Conservation (phyloP, 2,329 filamentous ascomycete genomes). For the Aspergillus quadrilineatus region DNA sequence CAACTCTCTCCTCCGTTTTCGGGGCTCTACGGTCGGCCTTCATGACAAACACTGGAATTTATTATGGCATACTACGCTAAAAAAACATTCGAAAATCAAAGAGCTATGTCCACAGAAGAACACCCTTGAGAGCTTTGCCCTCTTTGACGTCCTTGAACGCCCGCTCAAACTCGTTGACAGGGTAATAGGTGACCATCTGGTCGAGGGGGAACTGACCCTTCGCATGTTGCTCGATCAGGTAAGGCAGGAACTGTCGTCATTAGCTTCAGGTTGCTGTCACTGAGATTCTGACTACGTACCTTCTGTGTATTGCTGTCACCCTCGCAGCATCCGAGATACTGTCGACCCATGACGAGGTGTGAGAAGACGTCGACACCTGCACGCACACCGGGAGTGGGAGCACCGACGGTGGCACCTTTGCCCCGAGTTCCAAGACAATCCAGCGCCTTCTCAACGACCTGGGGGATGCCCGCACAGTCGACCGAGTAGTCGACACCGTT, state of each 20-base stretch:
- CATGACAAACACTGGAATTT: not conserved
- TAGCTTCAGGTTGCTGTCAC: not conserved
- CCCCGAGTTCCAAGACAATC: constrained; percentile 21
- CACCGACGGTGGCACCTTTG: constrained; percentile 21
- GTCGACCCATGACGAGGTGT: constrained; percentile 20
- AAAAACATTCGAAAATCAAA: not conserved
- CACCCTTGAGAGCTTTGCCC: constrained; percentile 28
- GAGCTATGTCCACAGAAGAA: constrained; percentile 26
- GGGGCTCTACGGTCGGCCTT: not conserved
- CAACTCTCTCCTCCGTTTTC: not conserved
- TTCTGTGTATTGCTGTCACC: constrained; percentile 21
- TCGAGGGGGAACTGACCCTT: constrained; percentile 52
- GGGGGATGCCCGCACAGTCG: constrained; percentile 22
- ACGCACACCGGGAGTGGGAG: constrained; percentile 15
- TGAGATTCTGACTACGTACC: constrained; percentile 14
- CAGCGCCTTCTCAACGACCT: constrained; percentile 22
- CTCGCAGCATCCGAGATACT: constrained; percentile 24
- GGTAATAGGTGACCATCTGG: constrained; percentile 47
- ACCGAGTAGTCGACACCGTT: constrained; percentile 19
- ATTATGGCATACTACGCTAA: not conserved
- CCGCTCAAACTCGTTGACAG: constrained; percentile 30
- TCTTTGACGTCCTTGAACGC: constrained; percentile 29
- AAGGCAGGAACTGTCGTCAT: constrained; percentile 34
- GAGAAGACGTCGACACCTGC: constrained; percentile 19
- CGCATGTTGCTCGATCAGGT: constrained; percentile 51